A percentile compares a stretch with the other conserved stretches of the same genome.
These are phyloP conservation scores for Nidula microcarpa DNA, from an alignment of 768 basidiomycete species.

Conservation along the genomic window DNA sequence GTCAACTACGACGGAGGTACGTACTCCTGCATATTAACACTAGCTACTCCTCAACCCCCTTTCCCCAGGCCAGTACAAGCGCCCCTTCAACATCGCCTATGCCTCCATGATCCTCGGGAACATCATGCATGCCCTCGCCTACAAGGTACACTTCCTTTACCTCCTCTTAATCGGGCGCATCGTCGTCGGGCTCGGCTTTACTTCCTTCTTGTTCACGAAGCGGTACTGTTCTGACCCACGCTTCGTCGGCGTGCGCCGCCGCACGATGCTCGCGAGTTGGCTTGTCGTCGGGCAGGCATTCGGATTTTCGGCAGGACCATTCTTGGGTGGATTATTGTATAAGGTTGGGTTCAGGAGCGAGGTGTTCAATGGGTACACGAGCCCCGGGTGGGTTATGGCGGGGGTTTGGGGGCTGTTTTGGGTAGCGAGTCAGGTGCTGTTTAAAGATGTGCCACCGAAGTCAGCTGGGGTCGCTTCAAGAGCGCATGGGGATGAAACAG, in stretches of 20 bases:
- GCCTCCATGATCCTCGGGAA: slow-evolving; percentile 52
- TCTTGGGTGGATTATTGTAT: slow-evolving; percentile 58
- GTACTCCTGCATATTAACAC: background rate
- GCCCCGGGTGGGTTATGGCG: slow-evolving; percentile 66
- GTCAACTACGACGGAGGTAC: slow-evolving; percentile 53
- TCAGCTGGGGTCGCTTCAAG: background rate
- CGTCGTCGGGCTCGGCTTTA: slow-evolving; percentile 57
- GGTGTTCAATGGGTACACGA: slow-evolving; percentile 66
- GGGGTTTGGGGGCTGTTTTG: slow-evolving; percentile 50
- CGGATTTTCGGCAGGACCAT: slow-evolving; percentile 63
- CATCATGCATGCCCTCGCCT: slow-evolving; percentile 60
- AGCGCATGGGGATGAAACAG: no score
- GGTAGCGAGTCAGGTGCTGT: slow-evolving; percentile 27
- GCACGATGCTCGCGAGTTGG: slow-evolving; percentile 62
- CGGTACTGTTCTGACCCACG: slow-evolving; percentile 68
- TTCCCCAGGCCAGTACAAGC: slow-evolving; percentile 46
- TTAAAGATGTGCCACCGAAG: slow-evolving; percentile 32
- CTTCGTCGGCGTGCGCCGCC: slow-evolving; percentile 62
- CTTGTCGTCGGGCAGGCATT: slow-evolving; percentile 60
- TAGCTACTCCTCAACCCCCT: no score
- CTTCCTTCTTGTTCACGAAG: slow-evolving; percentile 66
- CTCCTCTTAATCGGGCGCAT: slow-evolving; percentile 71
- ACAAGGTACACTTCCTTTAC: slow-evolving; percentile 56
- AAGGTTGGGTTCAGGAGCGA: slow-evolving; percentile 53
- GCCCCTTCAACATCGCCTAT: slow-evolving; percentile 55